Base-by-base conservation (phyloP, 2,329 filamentous ascomycete species). In the Didymella pinodella region DNA sequence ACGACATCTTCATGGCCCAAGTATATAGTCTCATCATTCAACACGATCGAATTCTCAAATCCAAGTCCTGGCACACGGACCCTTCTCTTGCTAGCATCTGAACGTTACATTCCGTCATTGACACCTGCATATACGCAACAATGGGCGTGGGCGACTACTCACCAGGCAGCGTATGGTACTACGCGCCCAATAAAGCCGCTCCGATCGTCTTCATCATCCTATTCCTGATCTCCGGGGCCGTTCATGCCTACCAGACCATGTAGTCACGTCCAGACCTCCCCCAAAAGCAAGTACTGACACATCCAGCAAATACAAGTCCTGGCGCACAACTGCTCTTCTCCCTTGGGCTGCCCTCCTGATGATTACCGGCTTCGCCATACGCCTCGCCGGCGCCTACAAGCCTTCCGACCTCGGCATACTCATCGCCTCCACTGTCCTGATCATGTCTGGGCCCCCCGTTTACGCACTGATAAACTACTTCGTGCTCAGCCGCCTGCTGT, bases 391-490 rank as follows among this genome's bases (percentile, higher is more conserved):
- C 0, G 80, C 85, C 2, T 83, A 80, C 65, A 69, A 87, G 62
- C 82, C 83, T 48, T 66, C 79, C 2, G 81, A 77, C 53, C 65
- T 81, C 6, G 66, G 59, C 18, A 69, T 80, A 40, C 68, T 79
- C 46, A 78, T 81, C 57, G 75, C 75, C 7, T 77, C 77, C n/a
- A 73, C 70, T 16, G 75, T 80, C 0, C 70, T 81, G 7, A 73
- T 79, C 34, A 70, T 79, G 66, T 74, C 70, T 7, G 74, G 74
- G 49, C 81, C 79, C 46, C 87, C 88, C 0, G 77, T 89, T 4
- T 83, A 88, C 40, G 85, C 86, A 51, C 79, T 86, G 3, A 81
- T 84, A 54, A 87, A 88, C 67, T 89, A 88, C 72, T 82, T 86
- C 65, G 81, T 88, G 54, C 82, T 89, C 25, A 83, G 83, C 2